Base-by-base conservation (phyloP, 352 stramenopile species). In the Thalassiosira hispida region DNA sequence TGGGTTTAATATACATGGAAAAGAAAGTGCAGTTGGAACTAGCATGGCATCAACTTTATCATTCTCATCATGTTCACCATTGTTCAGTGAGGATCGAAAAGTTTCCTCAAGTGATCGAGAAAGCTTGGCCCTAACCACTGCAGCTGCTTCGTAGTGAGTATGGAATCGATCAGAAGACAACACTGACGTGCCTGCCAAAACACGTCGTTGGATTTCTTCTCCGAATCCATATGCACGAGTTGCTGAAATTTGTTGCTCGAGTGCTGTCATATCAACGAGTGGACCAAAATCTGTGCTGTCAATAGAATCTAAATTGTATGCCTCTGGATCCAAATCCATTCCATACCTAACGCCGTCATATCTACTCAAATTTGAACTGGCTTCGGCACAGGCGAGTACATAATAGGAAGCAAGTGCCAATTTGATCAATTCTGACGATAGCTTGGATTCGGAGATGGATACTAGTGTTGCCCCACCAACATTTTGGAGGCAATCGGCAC, bases 341-440 rank as follows among this genome's bases (percentile, higher is more conserved):
- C 87, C 87, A 67, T 87, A 94, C 18, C 86, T 64, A 60, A 99
- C 94, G 12, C 96, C 97, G 85, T 99, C 97, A 81, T 99, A 99
- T 44, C 97, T 92, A 51, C 95, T 97, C 49, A 99, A 88, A 82
- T 99, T 99, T 0, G 97, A 98, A 31, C 95, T 98, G 9, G 97
- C 97, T 87, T 99, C 97, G 0, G 97, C 97, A 74, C 96, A 98
- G 8, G 97, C 96, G 40, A 99, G 83, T n/a, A 99, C 97, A 80
- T 99, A 99, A 81, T 99, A 99, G 0, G 97, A 94, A 35, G 97
- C 93, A 42, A 99, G 94, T 23, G 95, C 96, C 23, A 95, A 57
- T 73, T 87, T 83, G 4, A 94, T 66, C 29, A 85, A 89, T 92
- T 96, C 22, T 83, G 82, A 66, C 46, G 81, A 78, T 31, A 93